Evolutionary conservation across 2,329 filamentous ascomycete species (phyloP).

Genomic region (Colletotrichum orbiculare): DNA sequence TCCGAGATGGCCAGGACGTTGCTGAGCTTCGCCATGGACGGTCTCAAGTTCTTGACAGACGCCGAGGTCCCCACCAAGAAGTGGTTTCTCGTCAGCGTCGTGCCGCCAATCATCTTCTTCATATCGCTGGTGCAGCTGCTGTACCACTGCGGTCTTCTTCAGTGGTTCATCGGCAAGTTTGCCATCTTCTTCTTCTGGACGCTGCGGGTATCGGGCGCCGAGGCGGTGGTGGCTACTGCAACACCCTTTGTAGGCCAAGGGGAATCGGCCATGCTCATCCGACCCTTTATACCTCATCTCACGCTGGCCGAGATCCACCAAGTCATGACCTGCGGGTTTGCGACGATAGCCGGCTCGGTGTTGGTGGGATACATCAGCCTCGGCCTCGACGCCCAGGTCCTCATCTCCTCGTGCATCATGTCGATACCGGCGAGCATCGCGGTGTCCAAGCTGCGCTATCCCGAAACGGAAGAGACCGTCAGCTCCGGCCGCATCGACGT

Average conservation of each 20-base stretch:
- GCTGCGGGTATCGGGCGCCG: constrained; percentile 78
- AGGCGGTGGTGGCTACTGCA: constrained; percentile 79
- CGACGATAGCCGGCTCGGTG: constrained; percentile 79
- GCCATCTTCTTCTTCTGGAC: constrained; percentile 82
- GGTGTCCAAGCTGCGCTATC: constrained; percentile 77
- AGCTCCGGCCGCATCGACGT: constrained; percentile 76
- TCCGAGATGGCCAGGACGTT: constrained; percentile 71
- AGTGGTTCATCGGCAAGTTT: constrained; percentile 81
- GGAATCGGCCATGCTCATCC: constrained; percentile 81
- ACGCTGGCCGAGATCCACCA: constrained; percentile 80
- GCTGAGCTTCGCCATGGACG: constrained; percentile 72
- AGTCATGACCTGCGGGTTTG: constrained; percentile 80
- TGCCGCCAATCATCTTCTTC: constrained; percentile 83
- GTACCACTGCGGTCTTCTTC: constrained; percentile 75
- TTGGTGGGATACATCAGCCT: constrained; percentile 77
- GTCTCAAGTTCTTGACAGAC: constrained; percentile 72
- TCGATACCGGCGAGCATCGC: constrained; percentile 80
- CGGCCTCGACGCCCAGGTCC: constrained; percentile 75
- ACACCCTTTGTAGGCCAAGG: constrained; percentile 85
- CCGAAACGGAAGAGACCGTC: constrained; percentile 77
- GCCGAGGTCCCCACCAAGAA: constrained; percentile 48
- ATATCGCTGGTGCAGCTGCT: constrained; percentile 77
- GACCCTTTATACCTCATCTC: constrained; percentile 76
- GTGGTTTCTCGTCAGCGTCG: constrained; percentile 74
- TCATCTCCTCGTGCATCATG: constrained; percentile 83